Conservation (phyloP, 2,329 filamentous ascomycete genomes). For the Aspergillus oerlinghausenensis region DNA sequence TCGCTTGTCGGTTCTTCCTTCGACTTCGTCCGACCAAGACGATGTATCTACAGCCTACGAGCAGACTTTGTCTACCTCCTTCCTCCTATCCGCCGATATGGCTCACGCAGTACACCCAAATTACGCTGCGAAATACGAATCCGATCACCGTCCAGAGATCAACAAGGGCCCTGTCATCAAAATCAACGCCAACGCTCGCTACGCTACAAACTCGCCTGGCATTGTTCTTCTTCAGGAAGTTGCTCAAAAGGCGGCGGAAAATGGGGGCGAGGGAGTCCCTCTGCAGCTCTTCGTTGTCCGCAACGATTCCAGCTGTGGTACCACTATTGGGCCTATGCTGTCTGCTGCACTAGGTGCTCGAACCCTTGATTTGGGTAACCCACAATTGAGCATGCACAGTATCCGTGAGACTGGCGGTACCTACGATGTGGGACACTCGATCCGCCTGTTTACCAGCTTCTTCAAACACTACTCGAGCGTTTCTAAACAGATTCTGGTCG, state of each 20-base stretch:
- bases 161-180: conserved; percentile 97
- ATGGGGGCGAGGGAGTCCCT: conserved; percentile 66
- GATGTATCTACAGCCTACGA: conserved; percentile 80
- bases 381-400: conserved; percentile 94
- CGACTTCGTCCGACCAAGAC: conserved; percentile 52
- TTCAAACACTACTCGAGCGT: conserved; percentile 78
- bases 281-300: conserved; percentile 93
- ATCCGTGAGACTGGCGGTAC: conserved; percentile 89
- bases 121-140: conserved; percentile 86
- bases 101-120: conserved; percentile 95
- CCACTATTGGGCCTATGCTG: conserved; percentile 96
- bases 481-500: conserved; percentile 77
- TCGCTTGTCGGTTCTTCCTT: conserved; percentile 75
- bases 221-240: conserved; percentile 89
- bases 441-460: conserved; percentile 83
- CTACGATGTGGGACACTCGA: conserved; percentile 79
- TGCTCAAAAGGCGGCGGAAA: conserved; percentile 56
- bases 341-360: conserved; percentile 79
- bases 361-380: conserved; percentile 88
- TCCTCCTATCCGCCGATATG: conserved; percentile 96
- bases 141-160: conserved; percentile 86
- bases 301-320: conserved; percentile 91
- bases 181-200: conserved; percentile 94
- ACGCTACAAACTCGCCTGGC: conserved; percentile 92
- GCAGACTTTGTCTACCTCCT: conserved; percentile 84